Evolutionary conservation across 345 rosid genomes (phyloP).

Genomic region (Nephelium lappaceum): DNA sequence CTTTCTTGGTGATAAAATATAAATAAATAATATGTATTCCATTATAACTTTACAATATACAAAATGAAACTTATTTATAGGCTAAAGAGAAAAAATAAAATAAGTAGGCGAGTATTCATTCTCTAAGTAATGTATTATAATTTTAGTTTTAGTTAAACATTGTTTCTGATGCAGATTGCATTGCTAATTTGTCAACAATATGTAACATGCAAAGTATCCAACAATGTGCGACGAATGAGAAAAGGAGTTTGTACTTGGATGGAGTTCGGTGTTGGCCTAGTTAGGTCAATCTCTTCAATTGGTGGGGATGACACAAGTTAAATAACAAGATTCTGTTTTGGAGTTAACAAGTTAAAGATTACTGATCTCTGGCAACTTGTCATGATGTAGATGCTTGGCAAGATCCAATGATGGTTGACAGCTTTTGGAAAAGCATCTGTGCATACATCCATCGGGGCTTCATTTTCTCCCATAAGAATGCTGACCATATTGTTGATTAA

Average conservation of each 20-base stretch:
- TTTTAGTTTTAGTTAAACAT: too few relatives aligned
- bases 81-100: too few relatives aligned
- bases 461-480: background rate
- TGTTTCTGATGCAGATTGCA: too few relatives aligned
- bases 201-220: background rate
- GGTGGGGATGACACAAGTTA: background rate
- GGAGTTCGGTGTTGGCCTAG: background rate
- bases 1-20: too few relatives aligned
- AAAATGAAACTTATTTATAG: too few relatives aligned
- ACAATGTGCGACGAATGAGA: background rate
- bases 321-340: conserved; percentile 1
- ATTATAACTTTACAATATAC: too few relatives aligned
- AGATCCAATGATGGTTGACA: conserved; percentile 5
- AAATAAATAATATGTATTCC: too few relatives aligned
- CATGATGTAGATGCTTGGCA: background rate
- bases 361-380: background rate
- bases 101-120: too few relatives aligned
- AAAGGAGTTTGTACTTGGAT: background rate
- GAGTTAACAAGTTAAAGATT: background rate
- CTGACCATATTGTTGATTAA: background rate
- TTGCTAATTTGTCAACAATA: too few relatives aligned
- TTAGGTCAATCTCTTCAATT: background rate
- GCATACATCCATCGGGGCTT: background rate
- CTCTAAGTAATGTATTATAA: background rate
- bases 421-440: background rate